Evolutionary conservation across 768 basidiomycete genomes (phyloP).

Genomic region (Russula foetens): DNA sequence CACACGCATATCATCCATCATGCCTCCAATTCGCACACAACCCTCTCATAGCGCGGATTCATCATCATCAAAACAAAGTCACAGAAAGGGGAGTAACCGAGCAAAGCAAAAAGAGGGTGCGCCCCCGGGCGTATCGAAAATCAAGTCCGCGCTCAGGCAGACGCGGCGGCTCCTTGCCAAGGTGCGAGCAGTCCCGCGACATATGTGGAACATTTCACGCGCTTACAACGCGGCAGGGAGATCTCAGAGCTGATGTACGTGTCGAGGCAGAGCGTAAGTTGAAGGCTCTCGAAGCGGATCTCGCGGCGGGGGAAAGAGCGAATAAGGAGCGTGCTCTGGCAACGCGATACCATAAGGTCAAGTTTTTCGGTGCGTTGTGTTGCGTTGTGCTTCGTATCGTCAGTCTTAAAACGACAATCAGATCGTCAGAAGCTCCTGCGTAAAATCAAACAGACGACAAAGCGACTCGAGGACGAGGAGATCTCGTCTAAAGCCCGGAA

Average conservation of each 20-base stretch:
- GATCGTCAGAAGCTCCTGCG: slow-evolving; percentile 84
- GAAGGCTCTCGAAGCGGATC: slow-evolving; percentile 65
- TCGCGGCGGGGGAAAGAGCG: slow-evolving; percentile 51
- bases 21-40: slow-evolving; percentile 15
- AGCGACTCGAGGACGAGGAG: slow-evolving; percentile 34
- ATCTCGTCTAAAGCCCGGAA: slow-evolving; percentile 31
- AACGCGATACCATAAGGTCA: slow-evolving; percentile 78
- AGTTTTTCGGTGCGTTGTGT: slow-evolving; percentile 90
- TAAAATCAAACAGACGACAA: slow-evolving; percentile 64
- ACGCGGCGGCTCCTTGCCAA: slow-evolving; percentile 76
- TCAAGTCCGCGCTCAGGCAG: slow-evolving; percentile 80
- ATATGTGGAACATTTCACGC: background rate
- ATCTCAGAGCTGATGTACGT: slow-evolving; percentile 75
- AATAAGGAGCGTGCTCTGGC: slow-evolving; percentile 69
- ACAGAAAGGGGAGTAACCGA: background rate
- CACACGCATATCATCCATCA: background rate
- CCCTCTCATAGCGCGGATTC: background rate
- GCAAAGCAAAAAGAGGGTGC: slow-evolving; percentile 10
- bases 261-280: slow-evolving; percentile 75
- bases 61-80: background rate
- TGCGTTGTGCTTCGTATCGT: background rate
- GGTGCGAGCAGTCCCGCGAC: slow-evolving; percentile 37
- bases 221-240: slow-evolving; percentile 42
- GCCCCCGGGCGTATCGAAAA: slow-evolving; percentile 70
- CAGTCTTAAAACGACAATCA: slow-evolving; percentile 24